Percentiles rank a stretch among this genome's conserved stretches.
These are phyloP conservation scores for Citrus inodora DNA, from an alignment of 345 rosid species.

Conservation along the genomic window DNA sequence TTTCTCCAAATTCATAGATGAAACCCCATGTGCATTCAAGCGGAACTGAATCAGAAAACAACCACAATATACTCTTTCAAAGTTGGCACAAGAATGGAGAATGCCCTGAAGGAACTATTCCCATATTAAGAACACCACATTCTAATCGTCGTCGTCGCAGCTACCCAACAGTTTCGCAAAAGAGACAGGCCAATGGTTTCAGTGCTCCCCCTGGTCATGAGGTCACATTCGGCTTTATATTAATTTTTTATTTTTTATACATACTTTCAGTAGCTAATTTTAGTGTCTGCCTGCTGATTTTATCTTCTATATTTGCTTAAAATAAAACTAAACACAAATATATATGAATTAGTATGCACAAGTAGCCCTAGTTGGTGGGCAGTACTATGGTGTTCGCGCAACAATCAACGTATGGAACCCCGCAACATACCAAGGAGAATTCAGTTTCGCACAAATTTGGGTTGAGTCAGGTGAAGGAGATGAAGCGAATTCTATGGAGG, in stretches of 20 bases:
- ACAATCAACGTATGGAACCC: constrained; percentile 25
- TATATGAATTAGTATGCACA: constrained; percentile 9
- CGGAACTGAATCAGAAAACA: neutral
- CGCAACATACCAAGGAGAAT: neutral
- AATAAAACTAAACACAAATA: neutral
- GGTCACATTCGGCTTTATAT: neutral
- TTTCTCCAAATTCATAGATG: neutral
- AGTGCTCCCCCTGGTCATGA: neutral
- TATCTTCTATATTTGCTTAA: no score
- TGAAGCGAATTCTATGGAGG: constrained; percentile 8
- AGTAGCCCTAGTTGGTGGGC: neutral
- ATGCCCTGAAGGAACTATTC: constrained; percentile 33
- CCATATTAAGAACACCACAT: constrained; percentile 13
- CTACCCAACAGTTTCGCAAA: neutral
- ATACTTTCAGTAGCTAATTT: no score
- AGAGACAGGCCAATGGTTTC: neutral
- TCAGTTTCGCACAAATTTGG: constrained; percentile 21
- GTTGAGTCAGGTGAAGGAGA: neutral
- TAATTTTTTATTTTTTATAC: neutral
- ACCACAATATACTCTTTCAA: neutral
- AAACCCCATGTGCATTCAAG: constrained; percentile 14
- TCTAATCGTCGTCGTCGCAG: neutral
- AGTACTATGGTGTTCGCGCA: constrained; percentile 21
- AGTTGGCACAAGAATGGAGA: constrained; percentile 15
- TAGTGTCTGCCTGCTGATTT: neutral